Evolutionary conservation across 257 asterid genomes (phyloP), one percentile per base, ranked within the genome.

Genomic region (Parsonsia alboflavescens): DNA sequence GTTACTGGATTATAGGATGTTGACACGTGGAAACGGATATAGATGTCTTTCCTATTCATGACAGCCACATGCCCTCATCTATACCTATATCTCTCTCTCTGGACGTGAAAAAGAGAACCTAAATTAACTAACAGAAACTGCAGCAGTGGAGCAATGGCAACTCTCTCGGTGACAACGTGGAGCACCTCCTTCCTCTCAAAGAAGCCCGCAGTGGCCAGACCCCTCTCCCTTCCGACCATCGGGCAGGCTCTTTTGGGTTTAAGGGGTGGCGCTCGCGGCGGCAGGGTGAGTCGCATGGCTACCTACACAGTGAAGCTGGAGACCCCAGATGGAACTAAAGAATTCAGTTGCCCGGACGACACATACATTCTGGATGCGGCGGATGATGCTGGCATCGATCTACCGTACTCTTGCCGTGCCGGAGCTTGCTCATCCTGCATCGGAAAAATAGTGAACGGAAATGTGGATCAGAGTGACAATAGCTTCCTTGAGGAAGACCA

Each of bases 361-460:
- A 80, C n/a, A 0, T 88, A 86, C 96, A 78, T 93, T 77, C 88
- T 93, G 1, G 98, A 93, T 73, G 69, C 61, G 39, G 94, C 93
- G 22, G 98, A 93, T 82, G 93, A 93, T n/a, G 5, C 1, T 1
- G 98, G 93, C 0, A 6, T 76, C 3, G 97, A 90, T 0, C 80
- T 89, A 44, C 97, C 98, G 0, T 91, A 80, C 88, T 91, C 97
- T 0, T 93, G 98, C 92, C 87, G 98, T 68, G 90, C 97, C 11
- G 97, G 97, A 0, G 85, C 98, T 0, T 93, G 98, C 88, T 93
- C 97, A 65, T 83, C 93, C 12, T 93, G 97, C 80, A 91, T 90
- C 41, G 97, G 95, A 0, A 89, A 89, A 73, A 58, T 93, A 5
- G 17, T 84, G 6, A 28, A 66, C 41, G 96, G 98, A 9, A 22